Evolutionary conservation across 768 basidiomycete species (phyloP).

Genomic region (Suillus subaureus): DNA sequence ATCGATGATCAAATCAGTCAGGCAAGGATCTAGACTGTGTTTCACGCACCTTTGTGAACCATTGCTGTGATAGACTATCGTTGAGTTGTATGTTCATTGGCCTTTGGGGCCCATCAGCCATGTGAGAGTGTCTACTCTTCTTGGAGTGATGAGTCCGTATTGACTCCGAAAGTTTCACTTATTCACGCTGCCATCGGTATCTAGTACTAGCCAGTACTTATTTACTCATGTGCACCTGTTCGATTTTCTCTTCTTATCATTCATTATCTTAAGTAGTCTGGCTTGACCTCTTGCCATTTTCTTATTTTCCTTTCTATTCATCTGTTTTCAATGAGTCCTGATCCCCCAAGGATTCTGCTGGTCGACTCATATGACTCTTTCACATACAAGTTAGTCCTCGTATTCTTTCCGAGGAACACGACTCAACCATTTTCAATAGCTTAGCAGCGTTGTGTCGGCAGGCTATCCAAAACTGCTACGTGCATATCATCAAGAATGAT

Average conservation of each 20-base stretch:
- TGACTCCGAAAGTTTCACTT: neutral
- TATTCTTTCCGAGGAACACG: neutral
- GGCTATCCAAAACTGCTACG: slow-evolving; percentile 59
- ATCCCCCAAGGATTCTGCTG: slow-evolving; percentile 58
- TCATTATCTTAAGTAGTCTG: neutral
- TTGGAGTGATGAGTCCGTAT: too few species aligned
- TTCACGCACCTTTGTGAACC: slow-evolving; percentile 43
- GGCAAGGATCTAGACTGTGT: neutral
- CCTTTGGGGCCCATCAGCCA: neutral
- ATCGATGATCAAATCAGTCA: slow-evolving; percentile 4
- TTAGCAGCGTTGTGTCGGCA: slow-evolving; percentile 70
- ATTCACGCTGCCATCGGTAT: neutral
- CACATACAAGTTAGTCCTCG: slow-evolving; percentile 74
- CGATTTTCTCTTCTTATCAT: neutral
- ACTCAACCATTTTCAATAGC: slow-evolving; percentile 37
- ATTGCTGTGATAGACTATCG: slow-evolving; percentile 25
- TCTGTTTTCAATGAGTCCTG: slow-evolving; percentile 27
- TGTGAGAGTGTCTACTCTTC: too few species aligned
- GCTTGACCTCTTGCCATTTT: neutral
- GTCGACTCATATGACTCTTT: slow-evolving; percentile 89
- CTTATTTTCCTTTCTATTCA: neutral
- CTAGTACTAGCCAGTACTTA: neutral
- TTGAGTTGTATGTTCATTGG: slow-evolving; percentile 14
- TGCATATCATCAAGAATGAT: slow-evolving; percentile 79
- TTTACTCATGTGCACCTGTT: slow-evolving; percentile 5